Evolutionary conservation across 148 eudicot species (phyloP).

Genomic region (Cornus florida): DNA sequence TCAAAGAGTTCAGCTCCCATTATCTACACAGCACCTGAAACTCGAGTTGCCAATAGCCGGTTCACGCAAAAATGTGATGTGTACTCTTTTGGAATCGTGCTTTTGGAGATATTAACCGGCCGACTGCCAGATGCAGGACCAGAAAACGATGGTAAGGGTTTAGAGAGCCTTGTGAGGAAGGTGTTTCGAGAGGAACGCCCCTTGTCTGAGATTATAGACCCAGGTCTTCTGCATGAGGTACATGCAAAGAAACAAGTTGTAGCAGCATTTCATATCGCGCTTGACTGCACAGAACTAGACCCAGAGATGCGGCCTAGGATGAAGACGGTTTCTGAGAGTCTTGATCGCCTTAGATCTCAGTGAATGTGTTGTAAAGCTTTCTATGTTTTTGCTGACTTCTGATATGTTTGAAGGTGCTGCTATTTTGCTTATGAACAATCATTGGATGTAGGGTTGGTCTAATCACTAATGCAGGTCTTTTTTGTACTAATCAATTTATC

Average conservation of each 20-base stretch:
- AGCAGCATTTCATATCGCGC: slow-evolving; percentile 77
- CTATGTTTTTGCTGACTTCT: not conserved
- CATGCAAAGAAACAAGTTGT: slow-evolving; percentile 85
- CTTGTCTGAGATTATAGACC: slow-evolving; percentile 83
- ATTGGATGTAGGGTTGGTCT: not conserved
- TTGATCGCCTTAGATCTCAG: slow-evolving; percentile 60
- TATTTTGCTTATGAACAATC: not conserved
- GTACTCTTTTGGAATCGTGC: slow-evolving; percentile 84
- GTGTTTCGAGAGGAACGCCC: slow-evolving; percentile 76
- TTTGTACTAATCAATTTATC: too few species aligned
- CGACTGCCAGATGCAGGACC: slow-evolving; percentile 45
- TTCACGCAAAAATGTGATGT: slow-evolving; percentile 77
- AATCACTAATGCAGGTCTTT: not conserved
- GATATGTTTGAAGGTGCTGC: not conserved
- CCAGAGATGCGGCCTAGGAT: slow-evolving; percentile 88
- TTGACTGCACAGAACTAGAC: slow-evolving; percentile 77
- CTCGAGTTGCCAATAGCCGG: slow-evolving; percentile 38
- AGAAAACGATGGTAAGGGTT: slow-evolving; percentile 52
- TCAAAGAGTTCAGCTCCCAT: slow-evolving; percentile 33
- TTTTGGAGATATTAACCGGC: slow-evolving; percentile 83
- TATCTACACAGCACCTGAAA: slow-evolving; percentile 70
- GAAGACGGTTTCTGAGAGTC: slow-evolving; percentile 67
- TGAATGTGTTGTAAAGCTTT: slow-evolving; percentile 20
- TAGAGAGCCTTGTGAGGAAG: slow-evolving; percentile 66
- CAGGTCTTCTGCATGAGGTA: slow-evolving; percentile 70